phyloP scores from a whole-genome alignment of 371 early-diverging fungal species.

The Apophysomyces ossiformis region DNA sequence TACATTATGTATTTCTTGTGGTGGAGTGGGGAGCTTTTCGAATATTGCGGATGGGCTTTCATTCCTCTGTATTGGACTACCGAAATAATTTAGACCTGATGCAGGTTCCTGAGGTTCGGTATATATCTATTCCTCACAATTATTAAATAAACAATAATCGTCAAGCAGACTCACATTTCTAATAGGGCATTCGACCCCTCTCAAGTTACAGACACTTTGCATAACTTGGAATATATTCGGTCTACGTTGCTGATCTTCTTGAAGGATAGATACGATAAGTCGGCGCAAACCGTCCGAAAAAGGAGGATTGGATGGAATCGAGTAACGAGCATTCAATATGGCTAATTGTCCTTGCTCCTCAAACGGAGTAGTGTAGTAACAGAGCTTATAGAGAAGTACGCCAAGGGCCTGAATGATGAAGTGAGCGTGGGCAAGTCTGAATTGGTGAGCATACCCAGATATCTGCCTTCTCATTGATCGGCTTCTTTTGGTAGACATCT shows the following conservation, averaged over 20 bases:
- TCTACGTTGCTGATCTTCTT: conserved; percentile 73
- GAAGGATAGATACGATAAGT: conserved; percentile 76
- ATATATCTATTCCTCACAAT: conserved; percentile 20
- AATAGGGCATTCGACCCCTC: conserved; percentile 71
- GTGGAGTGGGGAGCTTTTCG: conserved; percentile 40
- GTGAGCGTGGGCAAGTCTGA: not conserved
- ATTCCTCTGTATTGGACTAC: conserved; percentile 10
- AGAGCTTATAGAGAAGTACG: conserved; percentile 86
- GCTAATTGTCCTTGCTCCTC: conserved; percentile 88
- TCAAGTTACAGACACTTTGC: conserved; percentile 64
- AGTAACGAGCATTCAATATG: conserved; percentile 86
- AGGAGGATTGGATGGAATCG: conserved; percentile 71
- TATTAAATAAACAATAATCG: not conserved
- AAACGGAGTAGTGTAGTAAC: conserved; percentile 91
- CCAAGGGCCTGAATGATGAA: conserved; percentile 81
- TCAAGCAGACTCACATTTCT: conserved; percentile 46
- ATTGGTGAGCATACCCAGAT: conserved; percentile 45
- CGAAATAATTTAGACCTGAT: conserved; percentile 5
- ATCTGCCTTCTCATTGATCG: conserved; percentile 87
- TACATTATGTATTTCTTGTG: conserved; percentile 53
- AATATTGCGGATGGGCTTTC: conserved; percentile 38
- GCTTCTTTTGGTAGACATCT: conserved; percentile 83
- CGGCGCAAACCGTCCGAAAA: conserved; percentile 68
- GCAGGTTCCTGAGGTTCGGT: conserved; percentile 21
- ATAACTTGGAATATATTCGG: conserved; percentile 82